These are phyloP conservation scores for Agaricus blazei DNA, from an alignment of 768 basidiomycete genomes.

Conservation along the genomic window DNA sequence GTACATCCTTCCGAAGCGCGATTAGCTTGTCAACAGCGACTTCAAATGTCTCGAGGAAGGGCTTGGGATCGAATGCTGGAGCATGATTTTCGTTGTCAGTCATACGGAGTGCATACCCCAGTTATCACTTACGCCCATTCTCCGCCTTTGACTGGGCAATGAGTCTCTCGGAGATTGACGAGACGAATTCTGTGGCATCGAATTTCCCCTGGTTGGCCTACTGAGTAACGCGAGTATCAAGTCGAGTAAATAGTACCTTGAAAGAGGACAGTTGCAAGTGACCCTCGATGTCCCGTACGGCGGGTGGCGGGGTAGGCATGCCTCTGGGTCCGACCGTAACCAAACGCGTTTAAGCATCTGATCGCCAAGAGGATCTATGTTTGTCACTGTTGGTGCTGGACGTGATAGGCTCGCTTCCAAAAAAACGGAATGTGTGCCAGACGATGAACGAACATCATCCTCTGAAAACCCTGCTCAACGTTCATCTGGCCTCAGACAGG, in stretches of 20 bases:
- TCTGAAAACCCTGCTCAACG: slow-evolving; percentile 61
- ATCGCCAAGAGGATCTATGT: slow-evolving; percentile 16
- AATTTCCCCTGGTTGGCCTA: slow-evolving; percentile 68
- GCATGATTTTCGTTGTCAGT: not conserved
- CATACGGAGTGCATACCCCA: not conserved
- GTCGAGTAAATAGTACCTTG: slow-evolving; percentile 34
- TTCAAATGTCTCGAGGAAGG: slow-evolving; percentile 91
- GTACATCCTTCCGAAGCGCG: slow-evolving; percentile 83
- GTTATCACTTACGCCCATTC: slow-evolving; percentile 58
- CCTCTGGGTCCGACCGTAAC: not conserved
- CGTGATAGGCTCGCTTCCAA: not conserved
- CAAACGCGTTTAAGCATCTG: not conserved
- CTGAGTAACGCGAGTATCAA: not conserved
- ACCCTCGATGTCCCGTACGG: slow-evolving; percentile 32
- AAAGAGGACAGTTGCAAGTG: slow-evolving; percentile 51
- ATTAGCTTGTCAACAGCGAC: slow-evolving; percentile 86
- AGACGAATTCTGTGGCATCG: slow-evolving; percentile 87
- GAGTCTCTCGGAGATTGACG: slow-evolving; percentile 79
- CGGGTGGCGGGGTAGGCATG: slow-evolving; percentile 13
- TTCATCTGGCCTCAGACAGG: slow-evolving; percentile 67
- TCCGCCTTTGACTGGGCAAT: slow-evolving; percentile 81
- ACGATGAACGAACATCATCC: slow-evolving; percentile 46
- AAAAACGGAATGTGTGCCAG: not conserved
- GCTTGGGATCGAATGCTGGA: slow-evolving; percentile 88
- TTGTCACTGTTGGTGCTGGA: slow-evolving; percentile 1